phyloP scores from a whole-genome alignment of 2,329 filamentous ascomycete species.

The Fusarium brevicatenulatum region DNA sequence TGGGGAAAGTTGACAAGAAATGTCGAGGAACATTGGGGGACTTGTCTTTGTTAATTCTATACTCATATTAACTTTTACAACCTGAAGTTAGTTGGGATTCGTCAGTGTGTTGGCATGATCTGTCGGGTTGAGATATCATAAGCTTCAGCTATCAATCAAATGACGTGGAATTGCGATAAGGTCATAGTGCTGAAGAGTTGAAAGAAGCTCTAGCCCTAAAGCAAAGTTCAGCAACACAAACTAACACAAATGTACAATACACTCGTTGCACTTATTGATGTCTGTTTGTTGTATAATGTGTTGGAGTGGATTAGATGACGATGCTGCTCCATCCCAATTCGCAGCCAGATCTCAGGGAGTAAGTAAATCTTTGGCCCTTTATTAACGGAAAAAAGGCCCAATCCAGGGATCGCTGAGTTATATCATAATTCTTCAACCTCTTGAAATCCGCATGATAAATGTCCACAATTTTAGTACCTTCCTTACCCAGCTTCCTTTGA shows the following conservation, averaged over 20 bases:
- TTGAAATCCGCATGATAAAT: neutral
- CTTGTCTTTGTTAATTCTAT: neutral
- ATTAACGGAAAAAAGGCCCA: neutral
- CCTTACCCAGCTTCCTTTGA: neutral
- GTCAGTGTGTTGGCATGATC: neutral
- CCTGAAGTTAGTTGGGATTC: neutral
- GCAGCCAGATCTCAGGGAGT: neutral
- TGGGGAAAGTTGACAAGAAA: neutral
- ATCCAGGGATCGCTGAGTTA: accelerated
- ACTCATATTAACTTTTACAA: neutral
- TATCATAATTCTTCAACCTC: accelerated
- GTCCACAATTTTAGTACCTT: neutral
- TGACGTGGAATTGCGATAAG: neutral
- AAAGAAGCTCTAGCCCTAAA: neutral
- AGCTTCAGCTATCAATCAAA: neutral
- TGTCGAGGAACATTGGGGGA: neutral
- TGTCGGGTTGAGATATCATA: neutral
- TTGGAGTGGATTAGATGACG: neutral
- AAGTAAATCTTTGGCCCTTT: accelerated
- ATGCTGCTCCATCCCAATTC: neutral
- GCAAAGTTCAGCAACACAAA: neutral
- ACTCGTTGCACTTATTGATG: neutral
- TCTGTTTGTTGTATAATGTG: neutral
- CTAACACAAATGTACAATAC: neutral
- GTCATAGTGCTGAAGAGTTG: neutral